Conservation (phyloP, 1,284 basidiomycete species). For the Athelia sp. region DNA sequence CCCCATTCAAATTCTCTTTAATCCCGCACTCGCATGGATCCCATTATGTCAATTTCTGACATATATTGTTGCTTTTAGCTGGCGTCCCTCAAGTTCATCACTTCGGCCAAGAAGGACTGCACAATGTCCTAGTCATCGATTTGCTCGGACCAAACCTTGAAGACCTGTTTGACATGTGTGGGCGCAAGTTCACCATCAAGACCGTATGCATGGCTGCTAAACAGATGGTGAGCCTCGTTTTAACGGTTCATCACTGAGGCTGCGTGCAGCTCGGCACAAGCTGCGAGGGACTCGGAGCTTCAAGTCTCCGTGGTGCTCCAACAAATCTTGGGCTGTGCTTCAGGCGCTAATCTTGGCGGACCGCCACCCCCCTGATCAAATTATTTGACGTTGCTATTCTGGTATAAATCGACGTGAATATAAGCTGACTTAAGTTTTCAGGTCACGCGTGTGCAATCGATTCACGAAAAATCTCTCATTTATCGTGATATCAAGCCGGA, state of each 20-base stretch:
- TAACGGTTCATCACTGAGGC: constrained; percentile 10
- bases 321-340: no score
- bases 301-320: no score
- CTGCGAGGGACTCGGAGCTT: no score
- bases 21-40: constrained; percentile 3
- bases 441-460: constrained; percentile 95
- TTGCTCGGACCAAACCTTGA: constrained; percentile 94
- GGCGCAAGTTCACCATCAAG: constrained; percentile 95
- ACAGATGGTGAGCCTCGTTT: constrained; percentile 74
- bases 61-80: constrained; percentile 40
- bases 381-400: no score
- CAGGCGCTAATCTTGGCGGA: no score
- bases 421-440: constrained; percentile 23
- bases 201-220: constrained; percentile 98
- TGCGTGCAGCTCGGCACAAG: no score
- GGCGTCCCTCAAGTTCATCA: constrained; percentile 98
- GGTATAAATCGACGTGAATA: no score
- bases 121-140: constrained; percentile 97
- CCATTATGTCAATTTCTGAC: constrained; percentile 4
- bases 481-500: constrained; percentile 99
- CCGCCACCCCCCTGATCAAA: no score
- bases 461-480: constrained; percentile 98
- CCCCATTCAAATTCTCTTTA: no score
- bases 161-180: constrained; percentile 98
- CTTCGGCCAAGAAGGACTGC: constrained; percentile 97